A percentile compares a stretch with the other conserved stretches of the same genome.
Conservation (phyloP, 2,329 filamentous ascomycete species). For the Sphaerulina musiva region DNA sequence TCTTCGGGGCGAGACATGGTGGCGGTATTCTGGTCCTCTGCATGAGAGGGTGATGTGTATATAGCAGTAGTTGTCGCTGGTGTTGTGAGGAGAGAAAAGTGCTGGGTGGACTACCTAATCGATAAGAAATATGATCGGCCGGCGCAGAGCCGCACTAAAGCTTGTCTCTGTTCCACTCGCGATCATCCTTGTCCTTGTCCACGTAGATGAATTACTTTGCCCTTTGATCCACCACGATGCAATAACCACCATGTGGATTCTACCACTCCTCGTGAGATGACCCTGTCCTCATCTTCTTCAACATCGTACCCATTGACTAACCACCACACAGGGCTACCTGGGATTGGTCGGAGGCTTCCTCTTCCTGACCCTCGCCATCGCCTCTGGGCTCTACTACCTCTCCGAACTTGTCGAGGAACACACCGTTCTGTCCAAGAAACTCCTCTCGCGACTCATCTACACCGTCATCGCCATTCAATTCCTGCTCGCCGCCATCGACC, state of each 20-base stretch:
- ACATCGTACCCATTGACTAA: too few species aligned
- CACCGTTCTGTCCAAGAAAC: conserved; percentile 80
- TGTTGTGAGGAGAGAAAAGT: not conserved
- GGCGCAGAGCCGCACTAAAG: too few species aligned
- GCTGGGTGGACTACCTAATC: too few species aligned
- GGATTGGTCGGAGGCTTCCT: conserved; percentile 83
- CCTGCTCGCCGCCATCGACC: conserved; percentile 71
- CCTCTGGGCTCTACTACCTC: conserved; percentile 96
- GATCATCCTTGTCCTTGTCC: not conserved
- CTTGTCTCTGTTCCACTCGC: not conserved
- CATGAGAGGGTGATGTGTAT: not conserved
- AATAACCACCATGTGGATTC: conserved; percentile 70
- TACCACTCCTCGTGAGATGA: conserved; percentile 62
- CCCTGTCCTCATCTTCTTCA: not conserved
- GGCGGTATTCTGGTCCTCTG: not conserved
- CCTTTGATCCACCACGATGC: not conserved
- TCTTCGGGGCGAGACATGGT: conserved; percentile 97
- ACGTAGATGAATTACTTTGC: not conserved
- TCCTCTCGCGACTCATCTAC: conserved; percentile 84
- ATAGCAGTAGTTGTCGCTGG: not conserved
- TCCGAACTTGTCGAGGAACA: conserved; percentile 98
- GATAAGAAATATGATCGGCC: too few species aligned
- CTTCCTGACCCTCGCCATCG: conserved; percentile 92
- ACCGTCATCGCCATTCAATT: conserved; percentile 66
- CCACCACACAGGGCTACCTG: conserved; percentile 57